Percentiles rank a stretch among this genome's conserved stretches.
phyloP scores from a whole-genome alignment of 495 filamentous ascomycete genomes.

The Hypoxylon fuscum region DNA sequence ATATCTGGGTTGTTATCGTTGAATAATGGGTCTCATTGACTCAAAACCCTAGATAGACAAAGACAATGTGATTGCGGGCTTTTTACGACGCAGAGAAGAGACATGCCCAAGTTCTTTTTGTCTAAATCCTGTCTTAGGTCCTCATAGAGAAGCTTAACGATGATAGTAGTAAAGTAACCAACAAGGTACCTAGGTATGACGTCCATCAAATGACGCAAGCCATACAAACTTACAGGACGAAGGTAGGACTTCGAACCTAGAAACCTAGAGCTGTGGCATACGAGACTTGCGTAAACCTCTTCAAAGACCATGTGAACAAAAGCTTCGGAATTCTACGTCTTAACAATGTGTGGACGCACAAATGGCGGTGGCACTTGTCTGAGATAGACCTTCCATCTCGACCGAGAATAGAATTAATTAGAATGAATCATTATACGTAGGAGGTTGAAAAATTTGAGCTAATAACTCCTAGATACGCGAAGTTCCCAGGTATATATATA shows the following conservation, averaged over 20 bases:
- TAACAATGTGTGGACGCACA: conserved; percentile 20
- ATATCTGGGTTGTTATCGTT: neutral
- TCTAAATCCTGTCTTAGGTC: conserved; percentile 10
- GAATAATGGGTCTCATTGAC: conserved; percentile 2
- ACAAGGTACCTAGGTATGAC: conserved; percentile 1
- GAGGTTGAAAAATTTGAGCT: neutral
- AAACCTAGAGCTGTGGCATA: neutral
- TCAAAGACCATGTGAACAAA: conserved; percentile 10
- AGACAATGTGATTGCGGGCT: neutral
- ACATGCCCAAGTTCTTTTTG: neutral
- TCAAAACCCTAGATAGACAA: conserved; percentile 8
- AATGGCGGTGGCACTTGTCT: conserved; percentile 28
- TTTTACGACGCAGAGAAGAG: neutral
- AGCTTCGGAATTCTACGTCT: conserved; percentile 13
- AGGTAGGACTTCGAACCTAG: neutral
- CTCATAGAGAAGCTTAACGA: neutral
- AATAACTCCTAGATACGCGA: neutral
- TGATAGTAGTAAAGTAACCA: neutral
- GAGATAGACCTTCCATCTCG: conserved; percentile 9
- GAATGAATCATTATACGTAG: conserved; percentile 4
- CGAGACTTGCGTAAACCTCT: conserved; percentile 20
- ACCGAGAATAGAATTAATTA: conserved; percentile 16
- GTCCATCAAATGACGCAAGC: neutral
- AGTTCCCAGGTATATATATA: neutral
- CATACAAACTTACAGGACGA: neutral